phyloP scores from a whole-genome alignment of 441 rosid species.

The Isatis lusitanica region DNA sequence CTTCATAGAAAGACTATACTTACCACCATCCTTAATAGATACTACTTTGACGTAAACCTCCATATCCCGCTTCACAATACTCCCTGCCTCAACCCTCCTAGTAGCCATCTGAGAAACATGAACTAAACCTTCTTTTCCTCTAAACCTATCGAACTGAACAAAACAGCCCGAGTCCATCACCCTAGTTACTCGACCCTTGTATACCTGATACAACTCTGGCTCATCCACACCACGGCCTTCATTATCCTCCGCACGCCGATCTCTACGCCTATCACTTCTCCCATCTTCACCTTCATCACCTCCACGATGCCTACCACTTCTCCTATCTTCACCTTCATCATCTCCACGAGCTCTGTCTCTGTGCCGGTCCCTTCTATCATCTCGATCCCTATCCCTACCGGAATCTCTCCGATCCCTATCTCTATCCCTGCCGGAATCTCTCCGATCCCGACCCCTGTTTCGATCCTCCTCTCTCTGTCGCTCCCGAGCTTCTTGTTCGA shows the following conservation, averaged over 20 bases:
- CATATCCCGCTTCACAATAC: conserved; percentile 69
- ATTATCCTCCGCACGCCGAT: conserved; percentile 27
- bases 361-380: conserved; percentile 18
- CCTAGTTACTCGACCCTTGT: conserved; percentile 75
- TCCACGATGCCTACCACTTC: conserved; percentile 38
- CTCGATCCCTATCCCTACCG: conserved; percentile 38
- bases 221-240: conserved; percentile 40
- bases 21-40: conserved; percentile 47
- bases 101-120: conserved; percentile 82
- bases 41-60: conserved; percentile 77
- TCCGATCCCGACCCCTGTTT: conserved; percentile 35
- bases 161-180: conserved; percentile 81
- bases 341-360: conserved; percentile 25
- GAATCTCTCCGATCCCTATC: conserved; percentile 39
- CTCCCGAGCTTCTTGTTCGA: conserved; percentile 52
- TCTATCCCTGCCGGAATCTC: conserved; percentile 38
- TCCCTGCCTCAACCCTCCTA: conserved; percentile 62
- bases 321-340: conserved; percentile 22
- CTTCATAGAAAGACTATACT: conserved; percentile 70
- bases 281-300: conserved; percentile 39
- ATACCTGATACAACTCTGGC: conserved; percentile 72
- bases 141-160: conserved; percentile 64
- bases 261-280: conserved; percentile 37
- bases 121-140: conserved; percentile 80
- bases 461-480: conserved; percentile 37